Percentiles rank a stretch among this genome's conserved stretches.
These are phyloP conservation scores for Ganoderma resinaceum DNA, from an alignment of 1,284 basidiomycete genomes.

Conservation along the genomic window DNA sequence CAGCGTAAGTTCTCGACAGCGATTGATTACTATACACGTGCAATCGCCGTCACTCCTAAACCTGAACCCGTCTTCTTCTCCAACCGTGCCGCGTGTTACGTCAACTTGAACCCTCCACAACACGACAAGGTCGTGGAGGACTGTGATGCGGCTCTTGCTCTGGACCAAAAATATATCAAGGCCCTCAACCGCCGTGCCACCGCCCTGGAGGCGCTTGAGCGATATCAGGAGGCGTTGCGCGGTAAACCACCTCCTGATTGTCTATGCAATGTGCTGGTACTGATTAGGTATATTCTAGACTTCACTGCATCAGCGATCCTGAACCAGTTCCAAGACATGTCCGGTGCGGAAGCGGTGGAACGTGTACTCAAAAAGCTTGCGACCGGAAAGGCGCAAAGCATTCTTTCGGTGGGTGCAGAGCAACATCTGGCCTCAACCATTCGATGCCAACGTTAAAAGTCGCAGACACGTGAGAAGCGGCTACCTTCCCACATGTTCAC, in stretches of 20 bases:
- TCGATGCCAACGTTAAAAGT: no score
- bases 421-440: not conserved
- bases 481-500: constrained; percentile 95
- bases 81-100: constrained; percentile 97
- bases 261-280: not conserved
- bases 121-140: constrained; percentile 89
- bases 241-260: constrained; percentile 56
- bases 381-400: constrained; percentile 73
- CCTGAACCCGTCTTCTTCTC: constrained; percentile 96
- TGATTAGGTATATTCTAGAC: constrained; percentile 56
- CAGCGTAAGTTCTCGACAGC: constrained; percentile 81
- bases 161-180: constrained; percentile 92
- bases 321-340: constrained; percentile 89
- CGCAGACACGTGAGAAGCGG: constrained; percentile 78
- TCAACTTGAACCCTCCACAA: constrained; percentile 89
- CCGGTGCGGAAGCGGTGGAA: constrained; percentile 86
- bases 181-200: constrained; percentile 93
- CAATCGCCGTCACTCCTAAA: constrained; percentile 85
- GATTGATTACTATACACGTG: constrained; percentile 88
- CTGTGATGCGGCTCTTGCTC: constrained; percentile 88
- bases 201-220: constrained; percentile 83
- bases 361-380: constrained; percentile 91
- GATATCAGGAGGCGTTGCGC: constrained; percentile 79
- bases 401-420: constrained; percentile 59
- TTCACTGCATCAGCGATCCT: constrained; percentile 97